phyloP scores from a whole-genome alignment of 1,284 basidiomycete genomes.

The Anthracocystis walkeri region DNA sequence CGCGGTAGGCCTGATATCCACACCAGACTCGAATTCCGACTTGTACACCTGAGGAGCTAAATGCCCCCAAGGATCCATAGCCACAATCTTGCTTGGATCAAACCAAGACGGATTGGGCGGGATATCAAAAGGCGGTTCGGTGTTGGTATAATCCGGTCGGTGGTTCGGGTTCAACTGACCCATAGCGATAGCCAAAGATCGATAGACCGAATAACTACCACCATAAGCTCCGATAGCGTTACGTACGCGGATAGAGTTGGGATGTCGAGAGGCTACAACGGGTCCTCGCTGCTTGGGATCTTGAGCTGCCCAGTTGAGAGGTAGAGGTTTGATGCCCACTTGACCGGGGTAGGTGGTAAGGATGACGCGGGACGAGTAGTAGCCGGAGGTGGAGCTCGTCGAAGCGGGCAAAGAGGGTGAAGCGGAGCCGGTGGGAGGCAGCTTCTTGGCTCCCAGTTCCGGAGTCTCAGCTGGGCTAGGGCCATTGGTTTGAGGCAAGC shows the following conservation, averaged over 20 bases:
- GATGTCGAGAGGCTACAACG: slow-evolving; percentile 87
- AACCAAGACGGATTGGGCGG: slow-evolving; percentile 85
- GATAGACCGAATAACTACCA: slow-evolving; percentile 93
- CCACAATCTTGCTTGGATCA: slow-evolving; percentile 85
- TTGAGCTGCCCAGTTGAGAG: slow-evolving; percentile 83
- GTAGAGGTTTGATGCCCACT: slow-evolving; percentile 77
- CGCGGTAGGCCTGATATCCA: slow-evolving; percentile 59
- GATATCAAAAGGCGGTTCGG: slow-evolving; percentile 87
- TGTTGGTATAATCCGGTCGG: slow-evolving; percentile 77
- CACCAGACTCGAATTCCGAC: slow-evolving; percentile 68
- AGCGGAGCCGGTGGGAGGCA: slow-evolving; percentile 20
- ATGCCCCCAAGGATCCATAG: slow-evolving; percentile 95
- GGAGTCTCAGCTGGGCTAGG: slow-evolving; percentile 61
- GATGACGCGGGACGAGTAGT: slow-evolving; percentile 57
- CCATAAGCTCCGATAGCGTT: slow-evolving; percentile 95
- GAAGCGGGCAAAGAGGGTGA: slow-evolving; percentile 34
- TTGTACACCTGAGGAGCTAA: slow-evolving; percentile 83
- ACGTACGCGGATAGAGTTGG: slow-evolving; percentile 84
- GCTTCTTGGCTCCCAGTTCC: slow-evolving; percentile 33
- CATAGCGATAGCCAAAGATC: slow-evolving; percentile 81
- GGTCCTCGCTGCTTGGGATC: slow-evolving; percentile 81
- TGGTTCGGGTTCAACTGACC: slow-evolving; percentile 82
- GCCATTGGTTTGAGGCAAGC: slow-evolving; percentile 45
- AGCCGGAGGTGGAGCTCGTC: slow-evolving; percentile 37
- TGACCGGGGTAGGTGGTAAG: slow-evolving; percentile 64